Evolutionary conservation across 1,284 basidiomycete species (phyloP).

Genomic region (Fomitopsis palustris): DNA sequence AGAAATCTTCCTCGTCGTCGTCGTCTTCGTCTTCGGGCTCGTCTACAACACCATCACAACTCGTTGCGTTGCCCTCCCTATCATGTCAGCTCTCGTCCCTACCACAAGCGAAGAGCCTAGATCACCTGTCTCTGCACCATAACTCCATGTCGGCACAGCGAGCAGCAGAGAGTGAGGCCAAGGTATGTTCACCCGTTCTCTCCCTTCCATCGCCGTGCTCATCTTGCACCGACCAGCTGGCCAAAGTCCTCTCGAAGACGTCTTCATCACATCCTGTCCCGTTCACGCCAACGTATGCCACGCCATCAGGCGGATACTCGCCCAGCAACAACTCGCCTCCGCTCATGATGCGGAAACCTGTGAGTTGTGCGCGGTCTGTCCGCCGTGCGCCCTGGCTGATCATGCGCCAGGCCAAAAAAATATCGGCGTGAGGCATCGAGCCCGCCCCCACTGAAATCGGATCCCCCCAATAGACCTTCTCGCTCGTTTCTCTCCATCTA

Average conservation of each 20-base stretch:
- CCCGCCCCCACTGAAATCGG: not conserved
- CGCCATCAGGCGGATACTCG: conserved; percentile 17
- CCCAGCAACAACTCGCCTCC: conserved; percentile 25
- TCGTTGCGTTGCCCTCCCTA: conserved; percentile 68
- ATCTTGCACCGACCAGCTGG: conserved; percentile 19
- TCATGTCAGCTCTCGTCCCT: conserved; percentile 62
- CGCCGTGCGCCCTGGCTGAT: conserved; percentile 4
- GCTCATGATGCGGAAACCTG: conserved; percentile 35
- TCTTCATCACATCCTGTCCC: conserved; percentile 14
- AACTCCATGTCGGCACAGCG: conserved; percentile 64
- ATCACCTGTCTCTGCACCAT: conserved; percentile 60
- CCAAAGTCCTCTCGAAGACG: conserved; percentile 28
- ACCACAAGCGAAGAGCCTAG: conserved; percentile 65
- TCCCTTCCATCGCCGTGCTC: conserved; percentile 7
- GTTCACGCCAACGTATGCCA: conserved; percentile 15
- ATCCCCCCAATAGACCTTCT: conserved; percentile 11
- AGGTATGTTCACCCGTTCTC: conserved; percentile 40
- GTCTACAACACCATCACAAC: conserved; percentile 35
- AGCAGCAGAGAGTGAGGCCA: conserved; percentile 68
- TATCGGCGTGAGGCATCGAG: conserved; percentile 14
- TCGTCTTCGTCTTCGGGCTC: conserved; percentile 20
- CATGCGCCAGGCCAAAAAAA: conserved; percentile 24
- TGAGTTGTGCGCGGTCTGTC: conserved; percentile 14
- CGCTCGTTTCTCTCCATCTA: not conserved
- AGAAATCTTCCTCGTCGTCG: conserved; percentile 26